These are phyloP conservation scores for Millerozyma acaciae DNA, from an alignment of 805 yeast species.

Conservation along the genomic window DNA sequence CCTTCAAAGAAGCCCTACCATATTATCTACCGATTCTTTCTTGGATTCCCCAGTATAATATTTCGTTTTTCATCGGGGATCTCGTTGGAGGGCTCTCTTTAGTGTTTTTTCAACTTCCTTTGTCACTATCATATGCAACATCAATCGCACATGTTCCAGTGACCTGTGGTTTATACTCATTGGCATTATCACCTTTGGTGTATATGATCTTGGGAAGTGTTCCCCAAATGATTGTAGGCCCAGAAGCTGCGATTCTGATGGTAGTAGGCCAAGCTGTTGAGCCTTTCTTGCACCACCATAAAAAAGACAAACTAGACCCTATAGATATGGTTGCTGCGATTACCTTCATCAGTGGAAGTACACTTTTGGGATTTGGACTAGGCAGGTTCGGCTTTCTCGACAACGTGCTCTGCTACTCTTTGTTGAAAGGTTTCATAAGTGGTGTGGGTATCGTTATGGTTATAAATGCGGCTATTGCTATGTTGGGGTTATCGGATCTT, in stretches of 20 bases:
- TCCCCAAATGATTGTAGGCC: conserved; percentile 46
- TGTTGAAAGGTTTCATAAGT: conserved; percentile 41
- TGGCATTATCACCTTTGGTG: conserved; percentile 38
- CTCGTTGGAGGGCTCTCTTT: conserved; percentile 79
- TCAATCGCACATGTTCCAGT: conserved; percentile 43
- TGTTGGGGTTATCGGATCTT: conserved; percentile 58
- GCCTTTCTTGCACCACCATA: conserved; percentile 39
- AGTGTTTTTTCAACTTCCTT: conserved; percentile 89
- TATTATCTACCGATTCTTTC: conserved; percentile 66
- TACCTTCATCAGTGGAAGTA: conserved; percentile 71
- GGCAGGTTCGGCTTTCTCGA: conserved; percentile 75
- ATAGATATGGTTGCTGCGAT: conserved; percentile 62
- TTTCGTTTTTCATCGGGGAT: conserved; percentile 51
- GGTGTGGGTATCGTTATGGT: conserved; percentile 45
- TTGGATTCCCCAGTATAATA: conserved; percentile 58
- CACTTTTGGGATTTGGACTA: conserved; percentile 68
- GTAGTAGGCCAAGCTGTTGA: conserved; percentile 46
- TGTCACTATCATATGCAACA: conserved; percentile 49
- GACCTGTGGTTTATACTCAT: conserved; percentile 34
- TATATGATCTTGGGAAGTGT: conserved; percentile 42
- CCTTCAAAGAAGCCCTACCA: conserved; percentile 44
- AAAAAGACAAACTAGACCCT: conserved; percentile 28
- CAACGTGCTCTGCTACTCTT: conserved; percentile 37
- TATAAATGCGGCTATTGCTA: conserved; percentile 64
- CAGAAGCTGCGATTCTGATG: conserved; percentile 43